Evolutionary conservation across 371 early-diverging fungal species (phyloP), one percentile per base, ranked within the genome.

Genomic region (Capillidium heterosporum): DNA sequence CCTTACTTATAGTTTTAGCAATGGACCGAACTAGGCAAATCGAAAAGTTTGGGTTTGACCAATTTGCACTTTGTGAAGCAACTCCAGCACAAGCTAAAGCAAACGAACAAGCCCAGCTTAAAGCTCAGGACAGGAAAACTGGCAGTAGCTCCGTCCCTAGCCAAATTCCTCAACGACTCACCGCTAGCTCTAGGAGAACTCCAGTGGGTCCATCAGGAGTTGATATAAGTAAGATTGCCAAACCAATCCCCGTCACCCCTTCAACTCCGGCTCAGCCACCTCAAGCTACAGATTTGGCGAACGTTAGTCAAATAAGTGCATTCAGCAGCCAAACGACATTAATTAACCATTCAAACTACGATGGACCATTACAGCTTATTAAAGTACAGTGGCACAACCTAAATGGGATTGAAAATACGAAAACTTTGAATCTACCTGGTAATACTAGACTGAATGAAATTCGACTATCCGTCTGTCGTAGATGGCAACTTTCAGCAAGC

Each of bases 31-130:
- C 77, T 8, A 69, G 88, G 17, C 83, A 81, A 58, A 90, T 95
- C 60, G 75, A 82, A 15, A 80, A 84, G 62, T 88, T 91, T 61
- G 77, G 80, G 0, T 89, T 89, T 71, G 87, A 88, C 59, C 85
- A 85, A 57, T 91, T 93, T 76, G 95, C 92, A 11, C 62, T 96
- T 23, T 87, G 88, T 60, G 69, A 77, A 60, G 87, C 91, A 0
- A 72, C 82, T 2, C 72, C 85, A 13, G 75, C 75, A 11, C 87
- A 89, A 69, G 74, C 82, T 70, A 70, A 69, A 48, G 58, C 60
- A 39, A 59, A 71, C 24, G 23, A 39, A 27, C 11, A 7, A n/a
- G 17, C 19, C 7, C 28, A 44, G 24, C 32, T 28, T 17, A 51
- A 31, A 10, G 21, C 24, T n/a, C 41, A 47, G 2, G 39, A 1